Evolutionary conservation across 495 filamentous ascomycete genomes (phyloP), one percentile per base, ranked within the genome.

Genomic region (Penicillium ucsense): DNA sequence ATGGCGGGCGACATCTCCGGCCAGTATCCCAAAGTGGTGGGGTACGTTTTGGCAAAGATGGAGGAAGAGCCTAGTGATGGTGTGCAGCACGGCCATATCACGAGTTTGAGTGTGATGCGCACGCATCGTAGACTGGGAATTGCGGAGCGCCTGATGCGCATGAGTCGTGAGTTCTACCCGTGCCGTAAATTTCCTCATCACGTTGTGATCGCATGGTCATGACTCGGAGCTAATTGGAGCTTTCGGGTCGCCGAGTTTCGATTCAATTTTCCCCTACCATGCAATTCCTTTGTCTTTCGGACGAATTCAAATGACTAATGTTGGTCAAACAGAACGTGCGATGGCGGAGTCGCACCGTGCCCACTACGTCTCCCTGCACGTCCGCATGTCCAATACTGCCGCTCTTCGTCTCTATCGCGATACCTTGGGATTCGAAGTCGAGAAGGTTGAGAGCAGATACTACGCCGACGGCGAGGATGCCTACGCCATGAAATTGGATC

Each of bases 1-100:
- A 27, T 38, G 3, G 57, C 54, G 0, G 56, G 56, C 8, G 52
- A 56, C 81, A 31, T 63, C 29, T 48, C 59, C n/a, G 88, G 91
- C 58, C 82, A 92, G 58, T 90, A 94, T 47, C 92, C 92, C 35
- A 90, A 94, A 71, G 94, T 97, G 38, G 92, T 97, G n/a, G 92
- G 92, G 51, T 98, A 98, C 67, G 92, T 98, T 10, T 81, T 98
- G 29, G 91, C 92, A 35, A 98, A 98, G 77, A 97, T 98, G 94
- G 92, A 98, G 66, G 92, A 98, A 71, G 92, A 97, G 68, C 92
- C 92, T 1, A 60, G 82, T 49, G 89, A 97, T 66, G 89, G 89
- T 32, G 72, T 94, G 46, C 86, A 83, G 62, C 92, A 96, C 75
- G 92, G 92, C 20, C 92, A 98, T 69, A 98, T 98, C 66, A 98